Conservation (phyloP, 1,139 yeast species). For the Candida sanyaensis region DNA sequence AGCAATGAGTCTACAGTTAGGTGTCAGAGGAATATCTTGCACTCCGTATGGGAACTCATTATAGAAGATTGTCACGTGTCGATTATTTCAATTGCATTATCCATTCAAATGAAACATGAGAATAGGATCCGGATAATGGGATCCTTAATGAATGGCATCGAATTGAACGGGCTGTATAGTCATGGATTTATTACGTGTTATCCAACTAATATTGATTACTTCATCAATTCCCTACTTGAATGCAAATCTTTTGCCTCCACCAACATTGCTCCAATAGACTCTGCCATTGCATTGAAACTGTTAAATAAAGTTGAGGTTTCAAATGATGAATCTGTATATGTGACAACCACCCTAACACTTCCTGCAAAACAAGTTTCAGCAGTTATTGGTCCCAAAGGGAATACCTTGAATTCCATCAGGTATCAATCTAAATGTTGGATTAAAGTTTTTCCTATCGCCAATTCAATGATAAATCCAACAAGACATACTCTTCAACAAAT, state of each 20-base stretch:
- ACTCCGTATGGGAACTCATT: not conserved
- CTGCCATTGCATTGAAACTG: not conserved
- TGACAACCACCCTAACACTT: constrained; percentile 2
- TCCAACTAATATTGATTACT: not conserved
- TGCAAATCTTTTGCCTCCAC: not conserved
- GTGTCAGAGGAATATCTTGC: not conserved
- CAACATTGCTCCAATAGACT: not conserved
- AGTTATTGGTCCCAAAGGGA: constrained; percentile 31
- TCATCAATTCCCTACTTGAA: not conserved
- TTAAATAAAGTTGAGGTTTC: not conserved
- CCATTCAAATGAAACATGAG: not conserved
- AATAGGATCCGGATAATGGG: not conserved
- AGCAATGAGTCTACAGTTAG: not conserved
- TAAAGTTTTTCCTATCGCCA: constrained; percentile 19
- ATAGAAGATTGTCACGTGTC: not conserved
- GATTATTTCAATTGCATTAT: not conserved
- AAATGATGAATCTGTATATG: not conserved
- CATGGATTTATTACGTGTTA: constrained; percentile 3
- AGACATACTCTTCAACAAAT: not conserved
- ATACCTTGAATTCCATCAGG: constrained; percentile 25
- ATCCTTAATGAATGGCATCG: not conserved
- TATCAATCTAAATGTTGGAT: constrained; percentile 29
- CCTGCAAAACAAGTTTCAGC: constrained; percentile 29
- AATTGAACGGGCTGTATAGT: constrained; percentile 2
- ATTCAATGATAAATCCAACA: not conserved